Conservation (phyloP, 2,329 filamentous ascomycete genomes). For the Fusarium staphyleae region DNA sequence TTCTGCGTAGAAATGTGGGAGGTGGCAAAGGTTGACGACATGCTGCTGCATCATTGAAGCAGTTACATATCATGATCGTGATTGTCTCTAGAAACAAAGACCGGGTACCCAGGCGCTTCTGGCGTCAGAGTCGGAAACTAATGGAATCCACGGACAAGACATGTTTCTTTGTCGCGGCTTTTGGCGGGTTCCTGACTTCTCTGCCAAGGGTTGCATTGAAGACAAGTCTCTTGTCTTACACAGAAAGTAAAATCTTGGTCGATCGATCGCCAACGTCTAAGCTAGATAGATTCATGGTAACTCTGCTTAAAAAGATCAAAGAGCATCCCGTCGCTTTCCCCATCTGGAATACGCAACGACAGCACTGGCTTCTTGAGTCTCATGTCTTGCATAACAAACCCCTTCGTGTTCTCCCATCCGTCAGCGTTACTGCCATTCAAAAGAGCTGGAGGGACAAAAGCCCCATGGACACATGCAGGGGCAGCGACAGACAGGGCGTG, state of each 20-base stretch:
- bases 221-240: slow-evolving; percentile 5
- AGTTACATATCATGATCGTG: too few species aligned
- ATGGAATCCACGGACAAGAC: slow-evolving; percentile 5
- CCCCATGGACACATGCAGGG: slow-evolving; percentile 25
- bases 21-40: slow-evolving; percentile 17
- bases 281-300: slow-evolving; percentile 2
- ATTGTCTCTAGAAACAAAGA: not conserved
- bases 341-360: slow-evolving; percentile 12
- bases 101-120: slow-evolving; percentile 3
- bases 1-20: slow-evolving; percentile 6
- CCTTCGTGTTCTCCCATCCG: slow-evolving; percentile 25
- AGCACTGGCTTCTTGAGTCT: not conserved
- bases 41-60: slow-evolving; percentile 1
- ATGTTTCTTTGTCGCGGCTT: slow-evolving; percentile 10
- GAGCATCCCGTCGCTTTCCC: slow-evolving; percentile 28
- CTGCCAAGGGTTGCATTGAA: not conserved
- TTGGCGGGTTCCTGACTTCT: slow-evolving; percentile 9
- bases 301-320: slow-evolving; percentile 6
- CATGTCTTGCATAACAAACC: slow-evolving; percentile 6
- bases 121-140: slow-evolving; percentile 19
- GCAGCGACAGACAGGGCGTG: slow-evolving; percentile 16
- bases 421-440: not conserved
- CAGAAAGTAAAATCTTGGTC: not conserved
- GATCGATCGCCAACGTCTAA: slow-evolving; percentile 22
- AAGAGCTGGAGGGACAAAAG: not conserved